Evolutionary conservation across 2,329 filamentous ascomycete genomes (phyloP).

Genomic region (Pseudogymnoascus verrucosus): DNA sequence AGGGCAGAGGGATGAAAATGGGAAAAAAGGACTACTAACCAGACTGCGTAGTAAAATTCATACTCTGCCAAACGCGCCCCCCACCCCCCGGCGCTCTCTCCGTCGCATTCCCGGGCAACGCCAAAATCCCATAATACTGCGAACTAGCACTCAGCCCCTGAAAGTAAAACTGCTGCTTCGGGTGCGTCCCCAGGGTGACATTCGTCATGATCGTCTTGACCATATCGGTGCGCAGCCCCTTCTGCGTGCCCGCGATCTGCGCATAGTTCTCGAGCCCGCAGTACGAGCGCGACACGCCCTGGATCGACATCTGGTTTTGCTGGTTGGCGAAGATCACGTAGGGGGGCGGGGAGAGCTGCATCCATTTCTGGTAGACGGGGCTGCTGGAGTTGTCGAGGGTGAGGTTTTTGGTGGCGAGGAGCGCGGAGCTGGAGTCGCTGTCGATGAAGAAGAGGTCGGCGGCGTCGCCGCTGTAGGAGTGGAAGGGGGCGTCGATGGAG

Average conservation of each 20-base stretch:
- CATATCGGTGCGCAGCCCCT: constrained; percentile 37
- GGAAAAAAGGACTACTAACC: constrained; percentile 43
- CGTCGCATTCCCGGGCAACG: constrained; percentile 50
- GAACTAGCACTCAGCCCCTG: constrained; percentile 64
- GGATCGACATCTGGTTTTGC: constrained; percentile 47
- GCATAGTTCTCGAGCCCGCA: constrained; percentile 68
- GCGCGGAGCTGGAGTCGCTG: constrained; percentile 68
- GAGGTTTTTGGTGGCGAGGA: constrained; percentile 71
- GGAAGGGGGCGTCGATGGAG: constrained; percentile 72
- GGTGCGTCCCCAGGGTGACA: constrained; percentile 55
- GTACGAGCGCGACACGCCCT: constrained; percentile 69
- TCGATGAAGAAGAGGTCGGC: constrained; percentile 67
- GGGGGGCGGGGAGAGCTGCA: constrained; percentile 51
- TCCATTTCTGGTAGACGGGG: constrained; percentile 45
- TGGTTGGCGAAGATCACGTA: constrained; percentile 75
- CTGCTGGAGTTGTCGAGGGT: constrained; percentile 42
- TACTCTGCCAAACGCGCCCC: constrained; percentile 63
- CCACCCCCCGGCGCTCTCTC: constrained; percentile 57
- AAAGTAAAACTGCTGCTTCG: constrained; percentile 85
- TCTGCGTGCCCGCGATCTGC: constrained; percentile 50
- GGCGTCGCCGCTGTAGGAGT: constrained; percentile 44
- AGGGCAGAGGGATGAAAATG: background rate
- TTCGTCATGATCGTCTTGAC: constrained; percentile 59
- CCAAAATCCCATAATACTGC: constrained; percentile 65
- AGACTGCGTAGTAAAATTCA: constrained; percentile 69